Evolutionary conservation across 2,329 filamentous ascomycete genomes (phyloP).

Genomic region (Cladosporium sp.): DNA sequence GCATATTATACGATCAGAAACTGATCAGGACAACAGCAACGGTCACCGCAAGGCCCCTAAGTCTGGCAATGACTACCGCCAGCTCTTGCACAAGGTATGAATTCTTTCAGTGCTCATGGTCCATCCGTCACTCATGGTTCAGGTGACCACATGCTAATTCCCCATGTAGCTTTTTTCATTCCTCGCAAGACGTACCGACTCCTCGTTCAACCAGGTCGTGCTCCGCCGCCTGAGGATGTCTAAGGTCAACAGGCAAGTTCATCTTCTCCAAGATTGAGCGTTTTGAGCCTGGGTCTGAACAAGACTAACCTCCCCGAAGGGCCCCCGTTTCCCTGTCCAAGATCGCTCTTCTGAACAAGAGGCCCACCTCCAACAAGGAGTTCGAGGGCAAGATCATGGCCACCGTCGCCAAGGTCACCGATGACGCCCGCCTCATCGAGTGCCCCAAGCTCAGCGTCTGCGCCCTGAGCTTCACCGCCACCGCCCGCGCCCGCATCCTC

Average conservation of each 20-base stretch:
- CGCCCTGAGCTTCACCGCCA: slow-evolving; percentile 93
- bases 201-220: slow-evolving; percentile 97
- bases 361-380: slow-evolving; percentile 44
- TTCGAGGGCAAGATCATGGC: slow-evolving; percentile 80
- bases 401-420: slow-evolving; percentile 89
- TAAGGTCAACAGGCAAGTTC: slow-evolving; percentile 68
- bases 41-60: slow-evolving; percentile 65
- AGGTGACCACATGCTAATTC: not conserved
- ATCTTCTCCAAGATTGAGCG: not conserved
- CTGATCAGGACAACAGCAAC: slow-evolving; percentile 6
- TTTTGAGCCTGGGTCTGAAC: slow-evolving; percentile 8
- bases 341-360: slow-evolving; percentile 60
- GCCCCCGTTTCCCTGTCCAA: slow-evolving; percentile 91
- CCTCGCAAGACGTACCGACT: slow-evolving; percentile 66
- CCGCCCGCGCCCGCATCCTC: slow-evolving; percentile 85
- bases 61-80: slow-evolving; percentile 41
- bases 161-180: slow-evolving; percentile 16
- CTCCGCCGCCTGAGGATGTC: slow-evolving; percentile 97
- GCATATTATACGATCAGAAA: not conserved
- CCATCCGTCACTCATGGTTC: not conserved
- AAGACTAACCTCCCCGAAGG: slow-evolving; percentile 17
- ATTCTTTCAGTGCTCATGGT: not conserved
- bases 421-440: slow-evolving; percentile 89
- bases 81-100: slow-evolving; percentile 66
- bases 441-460: slow-evolving; percentile 91